A percentile compares a stretch with the other conserved stretches of the same genome.
These are phyloP conservation scores for Kwoniella mangroviensis DNA, from an alignment of 768 basidiomycete genomes.

Conservation along the genomic window DNA sequence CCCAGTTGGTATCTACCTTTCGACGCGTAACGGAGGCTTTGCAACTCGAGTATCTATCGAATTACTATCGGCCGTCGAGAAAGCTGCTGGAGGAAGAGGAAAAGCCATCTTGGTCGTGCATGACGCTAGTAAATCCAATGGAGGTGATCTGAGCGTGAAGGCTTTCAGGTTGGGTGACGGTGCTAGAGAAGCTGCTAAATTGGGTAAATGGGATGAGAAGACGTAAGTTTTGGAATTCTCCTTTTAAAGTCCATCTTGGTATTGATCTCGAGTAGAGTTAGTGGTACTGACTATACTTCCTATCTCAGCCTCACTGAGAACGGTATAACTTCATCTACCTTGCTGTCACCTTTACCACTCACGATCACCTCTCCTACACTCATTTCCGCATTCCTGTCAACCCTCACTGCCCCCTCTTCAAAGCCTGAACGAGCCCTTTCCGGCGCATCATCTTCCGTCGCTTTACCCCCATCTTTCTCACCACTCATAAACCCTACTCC, in stretches of 20 bases:
- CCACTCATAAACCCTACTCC: conserved; percentile 72
- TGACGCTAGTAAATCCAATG: conserved; percentile 52
- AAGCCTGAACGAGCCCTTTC: conserved; percentile 54
- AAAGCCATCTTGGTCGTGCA: conserved; percentile 55
- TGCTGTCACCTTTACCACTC: conserved; percentile 83
- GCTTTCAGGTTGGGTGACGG: conserved; percentile 81
- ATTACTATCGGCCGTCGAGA: conserved; percentile 50
- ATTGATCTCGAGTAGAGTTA: too few species aligned
- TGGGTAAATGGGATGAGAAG: conserved; percentile 78
- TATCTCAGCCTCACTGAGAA: conserved; percentile 71
- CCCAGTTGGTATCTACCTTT: conserved; percentile 92
- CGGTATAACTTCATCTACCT: conserved; percentile 79
- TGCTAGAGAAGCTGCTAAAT: conserved; percentile 81
- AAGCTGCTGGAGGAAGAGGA: conserved; percentile 44
- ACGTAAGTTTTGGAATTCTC: conserved; percentile 64
- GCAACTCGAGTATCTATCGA: conserved; percentile 50
- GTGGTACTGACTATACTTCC: background rate
- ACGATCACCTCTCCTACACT: conserved; percentile 81
- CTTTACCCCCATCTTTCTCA: conserved; percentile 66
- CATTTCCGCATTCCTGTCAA: conserved; percentile 75
- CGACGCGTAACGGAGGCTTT: conserved; percentile 64
- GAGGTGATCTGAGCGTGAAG: conserved; percentile 84
- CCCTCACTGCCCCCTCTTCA: conserved; percentile 62
- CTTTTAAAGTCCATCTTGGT: too few species aligned
- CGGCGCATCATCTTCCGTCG: conserved; percentile 49